A percentile compares a stretch with the other conserved stretches of the same genome.
phyloP scores from a whole-genome alignment of 2,329 filamentous ascomycete species.

The Chaetomiaceae sp. region DNA sequence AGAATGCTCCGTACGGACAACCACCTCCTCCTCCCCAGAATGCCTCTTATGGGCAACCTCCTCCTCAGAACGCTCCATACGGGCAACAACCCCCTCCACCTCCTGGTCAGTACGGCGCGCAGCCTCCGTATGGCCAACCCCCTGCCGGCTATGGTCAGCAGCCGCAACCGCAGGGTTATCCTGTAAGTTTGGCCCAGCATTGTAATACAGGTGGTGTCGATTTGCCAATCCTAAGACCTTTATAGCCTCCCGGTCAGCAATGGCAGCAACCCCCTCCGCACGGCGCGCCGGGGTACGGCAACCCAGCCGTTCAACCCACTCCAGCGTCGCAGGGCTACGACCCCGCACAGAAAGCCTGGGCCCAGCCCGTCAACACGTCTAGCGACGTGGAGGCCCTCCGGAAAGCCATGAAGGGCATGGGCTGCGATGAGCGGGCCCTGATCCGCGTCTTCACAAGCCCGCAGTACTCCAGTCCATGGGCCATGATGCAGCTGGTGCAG shows the following conservation, averaged over 20 bases:
- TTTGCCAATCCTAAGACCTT: background rate
- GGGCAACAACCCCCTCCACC: background rate
- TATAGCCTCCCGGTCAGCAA: conserved; percentile 2
- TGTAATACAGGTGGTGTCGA: no score
- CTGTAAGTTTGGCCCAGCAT: background rate
- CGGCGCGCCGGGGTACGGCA: conserved; percentile 19
- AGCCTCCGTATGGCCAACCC: conserved; percentile 29
- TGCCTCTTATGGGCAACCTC: conserved; percentile 25
- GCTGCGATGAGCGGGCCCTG: conserved; percentile 75
- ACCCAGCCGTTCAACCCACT: conserved; percentile 43
- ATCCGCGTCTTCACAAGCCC: conserved; percentile 66
- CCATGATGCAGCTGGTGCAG: conserved; percentile 6
- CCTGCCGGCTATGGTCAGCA: conserved; percentile 29
- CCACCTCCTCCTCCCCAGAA: conserved; percentile 13
- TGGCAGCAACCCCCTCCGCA: conserved; percentile 3
- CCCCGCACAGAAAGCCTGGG: conserved; percentile 47
- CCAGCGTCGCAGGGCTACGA: conserved; percentile 70
- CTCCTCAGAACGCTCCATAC: background rate
- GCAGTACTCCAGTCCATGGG: conserved; percentile 57
- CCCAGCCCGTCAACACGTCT: conserved; percentile 63
- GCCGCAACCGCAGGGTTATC: conserved; percentile 25
- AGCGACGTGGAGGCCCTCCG: conserved; percentile 68
- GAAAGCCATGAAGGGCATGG: conserved; percentile 83
- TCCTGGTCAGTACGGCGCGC: conserved; percentile 35
- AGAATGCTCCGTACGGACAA: conserved; percentile 24